These are phyloP conservation scores for Hanseniaspora meyeri DNA, from an alignment of 805 yeast genomes.

Conservation along the genomic window DNA sequence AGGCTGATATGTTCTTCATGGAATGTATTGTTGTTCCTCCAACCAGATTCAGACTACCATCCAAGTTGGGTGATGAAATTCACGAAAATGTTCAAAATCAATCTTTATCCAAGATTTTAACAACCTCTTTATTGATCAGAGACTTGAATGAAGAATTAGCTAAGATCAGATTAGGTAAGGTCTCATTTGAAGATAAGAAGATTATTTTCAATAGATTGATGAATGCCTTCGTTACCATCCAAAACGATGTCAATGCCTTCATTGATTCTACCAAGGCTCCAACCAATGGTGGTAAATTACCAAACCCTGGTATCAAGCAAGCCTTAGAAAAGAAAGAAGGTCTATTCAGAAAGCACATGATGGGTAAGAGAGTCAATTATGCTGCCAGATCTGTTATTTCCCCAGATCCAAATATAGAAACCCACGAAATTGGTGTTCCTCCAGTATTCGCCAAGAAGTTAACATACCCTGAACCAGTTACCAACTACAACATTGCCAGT, in stretches of 20 bases:
- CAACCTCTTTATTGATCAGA: slow-evolving; percentile 68
- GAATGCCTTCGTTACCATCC: slow-evolving; percentile 91
- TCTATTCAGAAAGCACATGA: slow-evolving; percentile 94
- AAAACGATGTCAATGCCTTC: slow-evolving; percentile 87
- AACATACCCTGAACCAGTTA: slow-evolving; percentile 97
- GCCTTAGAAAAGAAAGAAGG: slow-evolving; percentile 98
- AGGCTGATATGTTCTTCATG: slow-evolving; percentile 79
- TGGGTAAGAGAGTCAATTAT: slow-evolving; percentile 99
- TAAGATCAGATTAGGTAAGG: slow-evolving; percentile 44
- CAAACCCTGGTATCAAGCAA: slow-evolving; percentile 93
- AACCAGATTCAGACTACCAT: slow-evolving; percentile 92
- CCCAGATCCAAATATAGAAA: slow-evolving; percentile 96
- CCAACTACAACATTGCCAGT: slow-evolving; percentile 78
- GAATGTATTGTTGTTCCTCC: slow-evolving; percentile 89
- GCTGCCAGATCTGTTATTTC: slow-evolving; percentile 99
- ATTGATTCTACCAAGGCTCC: slow-evolving; percentile 86
- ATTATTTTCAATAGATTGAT: slow-evolving; percentile 74
- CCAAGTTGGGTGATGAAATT: slow-evolving; percentile 88
- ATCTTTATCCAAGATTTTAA: slow-evolving; percentile 64
- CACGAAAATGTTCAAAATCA: slow-evolving; percentile 93
- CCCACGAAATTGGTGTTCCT: slow-evolving; percentile 96
- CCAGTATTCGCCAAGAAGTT: slow-evolving; percentile 93
- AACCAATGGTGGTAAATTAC: slow-evolving; percentile 46
- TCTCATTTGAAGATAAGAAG: slow-evolving; percentile 58
- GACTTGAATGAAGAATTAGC: slow-evolving; percentile 80